Evolutionary conservation across 2,329 filamentous ascomycete genomes (phyloP).

Genomic region (Neonectria faginata): DNA sequence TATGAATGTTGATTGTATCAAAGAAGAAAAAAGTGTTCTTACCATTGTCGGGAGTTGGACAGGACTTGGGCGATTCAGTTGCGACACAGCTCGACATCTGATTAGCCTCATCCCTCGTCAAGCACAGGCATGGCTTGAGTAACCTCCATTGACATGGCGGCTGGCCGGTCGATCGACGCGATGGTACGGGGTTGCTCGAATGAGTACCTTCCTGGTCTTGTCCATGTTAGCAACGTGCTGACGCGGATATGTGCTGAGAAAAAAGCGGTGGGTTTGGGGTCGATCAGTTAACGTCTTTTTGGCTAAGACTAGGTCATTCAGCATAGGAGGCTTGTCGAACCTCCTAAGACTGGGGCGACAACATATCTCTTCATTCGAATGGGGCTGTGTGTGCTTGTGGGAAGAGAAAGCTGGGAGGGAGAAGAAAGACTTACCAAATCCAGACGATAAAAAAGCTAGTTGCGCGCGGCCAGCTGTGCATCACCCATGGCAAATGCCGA

Average conservation of each 20-base stretch:
- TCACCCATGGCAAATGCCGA: neutral
- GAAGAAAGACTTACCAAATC: constrained; percentile 35
- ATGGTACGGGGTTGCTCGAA: neutral
- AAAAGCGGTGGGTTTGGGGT: constrained; percentile 30
- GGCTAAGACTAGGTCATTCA: constrained; percentile 66
- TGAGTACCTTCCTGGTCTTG: constrained; percentile 25
- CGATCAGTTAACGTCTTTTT: constrained; percentile 66
- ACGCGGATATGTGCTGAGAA: constrained; percentile 13
- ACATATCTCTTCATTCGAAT: constrained; percentile 58
- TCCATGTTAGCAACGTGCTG: constrained; percentile 37
- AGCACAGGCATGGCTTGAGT: constrained; percentile 16
- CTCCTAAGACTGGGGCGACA: constrained; percentile 64
- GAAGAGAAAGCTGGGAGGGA: constrained; percentile 2
- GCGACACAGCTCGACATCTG: neutral
- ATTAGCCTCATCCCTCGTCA: constrained; percentile 8
- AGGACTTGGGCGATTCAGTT: no score
- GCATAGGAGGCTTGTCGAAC: constrained; percentile 60
- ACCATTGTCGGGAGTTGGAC: constrained; percentile 30
- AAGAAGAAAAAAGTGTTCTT: constrained; percentile 42
- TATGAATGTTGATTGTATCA: constrained; percentile 37
- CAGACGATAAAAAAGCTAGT: constrained; percentile 13
- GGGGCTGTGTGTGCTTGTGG: constrained; percentile 3
- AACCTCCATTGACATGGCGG: constrained; percentile 51
- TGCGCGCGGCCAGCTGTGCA: neutral
- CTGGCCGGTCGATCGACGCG: constrained; percentile 29